Percentiles rank a stretch among this genome's conserved stretches.
phyloP scores from a whole-genome alignment of 2,329 filamentous ascomycete species.

The Aspergillus sp. region DNA sequence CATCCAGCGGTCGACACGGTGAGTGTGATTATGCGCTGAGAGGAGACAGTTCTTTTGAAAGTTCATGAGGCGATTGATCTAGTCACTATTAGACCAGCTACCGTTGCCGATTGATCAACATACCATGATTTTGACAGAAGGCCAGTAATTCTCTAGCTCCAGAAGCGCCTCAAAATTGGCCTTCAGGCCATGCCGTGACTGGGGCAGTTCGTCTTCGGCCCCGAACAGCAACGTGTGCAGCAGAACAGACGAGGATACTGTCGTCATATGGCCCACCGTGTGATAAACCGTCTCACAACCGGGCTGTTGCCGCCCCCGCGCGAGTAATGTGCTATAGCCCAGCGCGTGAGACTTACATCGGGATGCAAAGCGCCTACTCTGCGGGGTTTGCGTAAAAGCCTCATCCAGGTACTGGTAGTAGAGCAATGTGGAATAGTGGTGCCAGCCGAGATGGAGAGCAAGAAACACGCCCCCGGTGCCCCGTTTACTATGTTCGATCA shows the following conservation, averaged over 20 bases:
- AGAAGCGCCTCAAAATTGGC: constrained; percentile 5
- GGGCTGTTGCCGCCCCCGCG: constrained; percentile 16
- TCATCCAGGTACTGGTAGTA: constrained; percentile 39
- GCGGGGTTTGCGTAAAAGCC: constrained; percentile 7
- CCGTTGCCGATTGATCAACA: too few species aligned
- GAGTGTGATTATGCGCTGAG: not conserved
- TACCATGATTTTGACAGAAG: constrained; percentile 1
- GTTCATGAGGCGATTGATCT: not conserved
- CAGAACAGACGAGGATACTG: constrained; percentile 36
- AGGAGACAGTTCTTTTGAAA: constrained; percentile 6
- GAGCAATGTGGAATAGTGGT: constrained; percentile 40
- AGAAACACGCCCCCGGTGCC: constrained; percentile 35
- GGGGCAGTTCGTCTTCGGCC: constrained; percentile 10
- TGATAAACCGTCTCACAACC: constrained; percentile 31
- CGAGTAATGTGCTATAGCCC: constrained; percentile 3
- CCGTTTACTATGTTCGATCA: constrained; percentile 15
- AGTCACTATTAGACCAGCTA: not conserved
- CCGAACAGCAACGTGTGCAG: constrained; percentile 35
- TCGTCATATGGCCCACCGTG: constrained; percentile 35
- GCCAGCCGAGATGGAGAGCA: constrained; percentile 37
- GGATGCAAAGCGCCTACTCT: not conserved
- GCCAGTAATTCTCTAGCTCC: constrained; percentile 3
- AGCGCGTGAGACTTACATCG: constrained; percentile 6
- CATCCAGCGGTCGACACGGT: constrained; percentile 4
- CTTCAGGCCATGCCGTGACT: not conserved